Evolutionary conservation across 345 rosid species (phyloP).

Genomic region (Eucalyptus virginea): DNA sequence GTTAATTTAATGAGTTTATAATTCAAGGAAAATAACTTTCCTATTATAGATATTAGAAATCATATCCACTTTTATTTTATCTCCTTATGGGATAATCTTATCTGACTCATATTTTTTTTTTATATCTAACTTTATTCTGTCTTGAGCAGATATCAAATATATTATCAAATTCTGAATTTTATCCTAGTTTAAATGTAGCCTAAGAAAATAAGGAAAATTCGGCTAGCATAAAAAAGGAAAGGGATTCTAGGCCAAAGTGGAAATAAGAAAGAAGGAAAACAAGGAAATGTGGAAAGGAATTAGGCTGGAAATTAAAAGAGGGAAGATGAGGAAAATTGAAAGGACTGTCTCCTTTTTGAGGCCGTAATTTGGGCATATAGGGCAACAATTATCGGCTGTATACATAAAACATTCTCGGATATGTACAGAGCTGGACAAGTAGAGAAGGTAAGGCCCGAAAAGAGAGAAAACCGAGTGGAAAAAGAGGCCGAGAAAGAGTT

Average conservation of each 20-base stretch:
- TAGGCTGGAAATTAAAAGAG: background rate
- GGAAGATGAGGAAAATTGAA: background rate
- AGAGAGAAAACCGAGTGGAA: background rate
- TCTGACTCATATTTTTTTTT: no score
- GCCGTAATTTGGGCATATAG: background rate
- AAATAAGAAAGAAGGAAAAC: background rate
- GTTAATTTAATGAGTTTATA: no score
- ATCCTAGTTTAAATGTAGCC: no score
- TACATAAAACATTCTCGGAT: background rate
- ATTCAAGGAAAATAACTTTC: no score
- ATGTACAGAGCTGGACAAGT: background rate
- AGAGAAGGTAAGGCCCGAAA: background rate
- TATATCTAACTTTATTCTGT: accelerated
- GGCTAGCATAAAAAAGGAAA: background rate
- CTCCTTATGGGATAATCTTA: no score
- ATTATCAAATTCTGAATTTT: no score
- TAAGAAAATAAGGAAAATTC: background rate
- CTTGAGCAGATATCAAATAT: no score
- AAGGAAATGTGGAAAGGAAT: background rate
- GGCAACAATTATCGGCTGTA: background rate
- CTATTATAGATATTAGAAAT: no score
- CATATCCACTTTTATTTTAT: no score
- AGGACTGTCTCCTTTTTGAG: background rate
- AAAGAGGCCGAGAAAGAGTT: background rate
- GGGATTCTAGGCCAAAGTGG: background rate